Evolutionary conservation across 164 flowering plant genomes (phyloP), one percentile per base, ranked within the genome.

Genomic region (Vitis rupestris): DNA sequence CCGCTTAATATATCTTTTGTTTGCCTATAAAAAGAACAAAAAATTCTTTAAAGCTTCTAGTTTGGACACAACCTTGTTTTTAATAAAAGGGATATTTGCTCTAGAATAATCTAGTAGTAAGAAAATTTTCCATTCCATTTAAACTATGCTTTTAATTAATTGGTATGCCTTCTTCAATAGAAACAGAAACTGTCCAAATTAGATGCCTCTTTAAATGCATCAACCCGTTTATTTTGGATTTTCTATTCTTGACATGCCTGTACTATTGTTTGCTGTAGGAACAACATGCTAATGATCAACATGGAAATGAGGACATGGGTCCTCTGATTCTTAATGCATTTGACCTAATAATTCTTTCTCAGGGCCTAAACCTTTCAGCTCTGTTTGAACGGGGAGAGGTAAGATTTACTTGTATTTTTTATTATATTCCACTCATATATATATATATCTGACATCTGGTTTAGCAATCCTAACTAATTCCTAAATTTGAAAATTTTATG

Each of bases 341-440:
- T 79, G 98, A 96, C 84, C 78, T 96, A 59, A 93, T 96, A 70
- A 86, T 90, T 80, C 90, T 96, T 31, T 96, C 99, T 55, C 97
- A 96, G 81, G 99, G 99, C 62, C 78, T 96, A 78, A 93, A 96
- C 71, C 97, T 96, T 61, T 80, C 97, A n/a, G 68, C 98, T n/a
- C 73, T 96, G 15, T 92, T 96, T 79, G 88, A 88, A 65, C 85
- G 93, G 74, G 88, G 90, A 17, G 78, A 90, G 98, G 99, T 96
- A 75, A 70, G 60, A 3, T 59, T 59, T 55, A 67, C 60, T 57
- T 49, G n/a, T 30, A n/a, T 10, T 49, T 55, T 55, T 5, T 73
- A 50, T 48, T 9, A 7, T 27, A 1, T 52, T 57, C 54, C 62
- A 30, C 9, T 44, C 10, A 23, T 23, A 23, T 1, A 23, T 23